Evolutionary conservation across 306 rosid genomes (phyloP).

Genomic region (Sechiopsis laciniata): DNA sequence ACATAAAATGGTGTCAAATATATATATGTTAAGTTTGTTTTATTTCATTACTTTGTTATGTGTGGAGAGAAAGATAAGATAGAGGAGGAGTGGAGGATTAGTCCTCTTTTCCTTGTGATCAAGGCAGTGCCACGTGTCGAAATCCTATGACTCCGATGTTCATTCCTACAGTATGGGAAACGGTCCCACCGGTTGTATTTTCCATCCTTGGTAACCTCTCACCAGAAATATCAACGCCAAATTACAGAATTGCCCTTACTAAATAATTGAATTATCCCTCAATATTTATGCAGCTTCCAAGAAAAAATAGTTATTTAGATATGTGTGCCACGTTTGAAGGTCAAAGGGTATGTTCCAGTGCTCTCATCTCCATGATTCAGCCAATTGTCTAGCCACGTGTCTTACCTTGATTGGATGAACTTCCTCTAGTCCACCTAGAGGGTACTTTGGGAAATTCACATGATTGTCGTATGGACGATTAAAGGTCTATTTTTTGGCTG

Average conservation of each 20-base stretch:
- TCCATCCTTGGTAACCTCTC: not conserved
- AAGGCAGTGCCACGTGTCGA: constrained; percentile 19
- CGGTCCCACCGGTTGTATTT: constrained; percentile 19
- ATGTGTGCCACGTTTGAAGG: constrained; percentile 8
- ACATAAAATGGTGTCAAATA: too few relatives aligned
- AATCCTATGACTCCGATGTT: not conserved
- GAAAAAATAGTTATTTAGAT: not conserved
- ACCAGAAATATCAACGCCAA: not conserved
- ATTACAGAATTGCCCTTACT: not conserved
- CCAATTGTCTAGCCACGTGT: not conserved
- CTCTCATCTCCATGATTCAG: not conserved
- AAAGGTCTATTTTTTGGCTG: too few relatives aligned
- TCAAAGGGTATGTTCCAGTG: not conserved
- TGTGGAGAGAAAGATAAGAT: constrained; percentile 16
- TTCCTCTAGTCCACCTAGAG: not conserved
- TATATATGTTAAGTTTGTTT: too few relatives aligned
- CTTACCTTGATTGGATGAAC: not conserved
- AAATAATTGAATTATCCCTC: not conserved
- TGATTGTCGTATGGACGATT: too few relatives aligned
- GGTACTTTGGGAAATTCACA: constrained; percentile 3
- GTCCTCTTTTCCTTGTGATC: constrained; percentile 12
- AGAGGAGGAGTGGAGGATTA: constrained; percentile 24
- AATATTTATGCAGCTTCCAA: too few relatives aligned
- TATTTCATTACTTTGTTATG: too few relatives aligned
- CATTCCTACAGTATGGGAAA: constrained; percentile 9